A percentile compares a stretch with the other conserved stretches of the same genome.
Conservation (phyloP, 495 filamentous ascomycete genomes). For the Podospora australis region DNA sequence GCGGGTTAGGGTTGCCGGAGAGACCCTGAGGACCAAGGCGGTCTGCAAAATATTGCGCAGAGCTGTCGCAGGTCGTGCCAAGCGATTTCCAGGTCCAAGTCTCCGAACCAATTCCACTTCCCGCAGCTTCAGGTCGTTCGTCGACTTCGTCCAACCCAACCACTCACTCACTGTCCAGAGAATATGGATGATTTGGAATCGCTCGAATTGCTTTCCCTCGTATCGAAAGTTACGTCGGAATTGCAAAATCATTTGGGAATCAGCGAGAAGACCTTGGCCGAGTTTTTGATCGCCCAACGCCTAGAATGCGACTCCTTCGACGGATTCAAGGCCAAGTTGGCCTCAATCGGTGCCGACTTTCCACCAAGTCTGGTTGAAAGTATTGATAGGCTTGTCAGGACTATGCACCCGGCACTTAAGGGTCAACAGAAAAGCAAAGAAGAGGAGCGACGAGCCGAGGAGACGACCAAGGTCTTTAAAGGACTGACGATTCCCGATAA, state of each 20-base stretch:
- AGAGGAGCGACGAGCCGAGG: constrained; percentile 36
- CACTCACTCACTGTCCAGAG: constrained; percentile 1
- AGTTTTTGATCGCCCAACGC: constrained; percentile 90
- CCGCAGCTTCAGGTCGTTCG: not conserved
- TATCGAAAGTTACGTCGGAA: constrained; percentile 91
- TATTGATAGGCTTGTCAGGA: constrained; percentile 77
- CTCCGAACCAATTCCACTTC: not conserved
- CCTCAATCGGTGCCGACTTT: constrained; percentile 77
- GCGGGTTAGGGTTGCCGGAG: no score
- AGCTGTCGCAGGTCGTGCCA: no score
- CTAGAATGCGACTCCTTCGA: constrained; percentile 60
- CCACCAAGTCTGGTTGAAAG: constrained; percentile 84
- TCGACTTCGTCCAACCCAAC: not conserved
- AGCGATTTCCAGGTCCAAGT: no score
- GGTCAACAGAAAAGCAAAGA: constrained; percentile 29
- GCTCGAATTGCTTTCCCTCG: constrained; percentile 86
- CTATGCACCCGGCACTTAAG: constrained; percentile 87
- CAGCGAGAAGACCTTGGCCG: constrained; percentile 87
- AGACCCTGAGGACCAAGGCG: no score
- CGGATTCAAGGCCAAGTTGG: constrained; percentile 62
- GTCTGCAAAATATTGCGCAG: no score
- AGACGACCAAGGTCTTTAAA: constrained; percentile 77
- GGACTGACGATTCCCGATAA: constrained; percentile 85
- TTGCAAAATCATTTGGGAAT: constrained; percentile 90
- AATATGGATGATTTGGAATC: constrained; percentile 84